These are phyloP conservation scores for Pittosporum tobira DNA, from an alignment of 129 eudicot species.

Conservation along the genomic window DNA sequence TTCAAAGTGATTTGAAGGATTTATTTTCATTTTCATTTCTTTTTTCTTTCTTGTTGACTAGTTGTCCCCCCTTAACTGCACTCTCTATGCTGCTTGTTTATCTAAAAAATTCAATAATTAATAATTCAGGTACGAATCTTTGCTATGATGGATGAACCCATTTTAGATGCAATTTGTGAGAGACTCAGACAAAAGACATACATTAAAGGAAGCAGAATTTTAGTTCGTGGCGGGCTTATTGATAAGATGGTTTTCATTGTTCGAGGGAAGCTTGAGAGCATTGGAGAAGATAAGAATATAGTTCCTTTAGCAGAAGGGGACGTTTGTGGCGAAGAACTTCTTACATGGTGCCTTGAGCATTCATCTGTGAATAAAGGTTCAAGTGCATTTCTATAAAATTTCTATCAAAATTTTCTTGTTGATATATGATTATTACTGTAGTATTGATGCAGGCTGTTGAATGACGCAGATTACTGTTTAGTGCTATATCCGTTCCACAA, in stretches of 20 bases:
- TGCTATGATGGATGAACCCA: constrained; percentile 52
- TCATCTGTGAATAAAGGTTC: constrained; percentile 54
- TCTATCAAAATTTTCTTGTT: background rate
- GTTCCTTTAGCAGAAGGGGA: constrained; percentile 55
- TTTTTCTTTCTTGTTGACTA: background rate
- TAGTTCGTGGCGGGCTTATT: constrained; percentile 38
- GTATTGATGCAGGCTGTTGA: background rate
- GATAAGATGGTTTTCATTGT: constrained; percentile 77
- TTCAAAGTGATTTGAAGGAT: background rate
- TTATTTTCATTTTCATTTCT: background rate
- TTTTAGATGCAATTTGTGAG: constrained; percentile 68
- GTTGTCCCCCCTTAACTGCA: background rate
- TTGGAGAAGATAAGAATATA: constrained; percentile 40
- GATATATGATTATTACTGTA: background rate
- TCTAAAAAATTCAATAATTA: background rate
- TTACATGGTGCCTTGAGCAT: constrained; percentile 75
- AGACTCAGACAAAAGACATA: constrained; percentile 60
- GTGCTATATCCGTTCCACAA: too few relatives aligned
- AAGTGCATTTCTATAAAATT: background rate
- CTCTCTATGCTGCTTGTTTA: background rate
- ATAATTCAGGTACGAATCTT: constrained; percentile 59
- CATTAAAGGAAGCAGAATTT: constrained; percentile 55
- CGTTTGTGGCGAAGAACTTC: constrained; percentile 89
- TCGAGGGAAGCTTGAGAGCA: constrained; percentile 61
- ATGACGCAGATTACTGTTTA: too few relatives aligned